These are phyloP conservation scores for Zygoascus bituminiphila DNA, from an alignment of 805 yeast genomes.

Conservation along the genomic window DNA sequence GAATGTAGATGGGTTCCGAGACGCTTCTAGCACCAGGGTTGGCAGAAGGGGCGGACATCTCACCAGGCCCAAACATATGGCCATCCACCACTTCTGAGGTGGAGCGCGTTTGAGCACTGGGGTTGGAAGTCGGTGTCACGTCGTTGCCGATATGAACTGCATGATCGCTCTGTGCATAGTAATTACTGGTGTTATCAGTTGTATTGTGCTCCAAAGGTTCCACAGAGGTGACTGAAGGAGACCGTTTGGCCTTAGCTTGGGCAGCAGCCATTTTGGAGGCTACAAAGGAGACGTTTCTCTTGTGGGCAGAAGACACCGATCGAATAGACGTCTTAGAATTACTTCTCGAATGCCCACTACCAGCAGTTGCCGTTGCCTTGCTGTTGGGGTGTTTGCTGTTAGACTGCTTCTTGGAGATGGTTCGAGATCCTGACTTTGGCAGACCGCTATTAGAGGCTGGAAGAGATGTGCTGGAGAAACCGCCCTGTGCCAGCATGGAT, in stretches of 20 bases:
- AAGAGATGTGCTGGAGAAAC: slow-evolving; percentile 1
- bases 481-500: not conserved
- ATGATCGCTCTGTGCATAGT: not conserved
- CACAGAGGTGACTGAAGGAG: slow-evolving; percentile 3
- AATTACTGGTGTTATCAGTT: not conserved
- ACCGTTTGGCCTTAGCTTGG: slow-evolving; percentile 4
- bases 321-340: slow-evolving; percentile 18
- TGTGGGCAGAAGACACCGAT: slow-evolving; percentile 21
- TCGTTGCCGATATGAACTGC: not conserved
- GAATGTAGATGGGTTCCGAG: slow-evolving; percentile 13
- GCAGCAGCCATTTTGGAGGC: slow-evolving; percentile 6
- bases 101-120: not conserved
- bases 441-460: slow-evolving; percentile 7
- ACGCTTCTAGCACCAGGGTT: not conserved
- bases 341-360: slow-evolving; percentile 13
- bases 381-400: not conserved
- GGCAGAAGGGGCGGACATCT: not conserved
- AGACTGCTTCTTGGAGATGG: slow-evolving; percentile 3
- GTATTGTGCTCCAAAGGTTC: not conserved
- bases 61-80: not conserved
- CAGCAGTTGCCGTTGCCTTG: not conserved
- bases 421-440: not conserved
- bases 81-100: not conserved
- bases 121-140: not conserved
- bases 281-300: slow-evolving; percentile 21